Percentiles rank a stretch among this genome's conserved stretches.
phyloP scores from a whole-genome alignment of 306 rosid species.

The Astragalus glycyphyllos region DNA sequence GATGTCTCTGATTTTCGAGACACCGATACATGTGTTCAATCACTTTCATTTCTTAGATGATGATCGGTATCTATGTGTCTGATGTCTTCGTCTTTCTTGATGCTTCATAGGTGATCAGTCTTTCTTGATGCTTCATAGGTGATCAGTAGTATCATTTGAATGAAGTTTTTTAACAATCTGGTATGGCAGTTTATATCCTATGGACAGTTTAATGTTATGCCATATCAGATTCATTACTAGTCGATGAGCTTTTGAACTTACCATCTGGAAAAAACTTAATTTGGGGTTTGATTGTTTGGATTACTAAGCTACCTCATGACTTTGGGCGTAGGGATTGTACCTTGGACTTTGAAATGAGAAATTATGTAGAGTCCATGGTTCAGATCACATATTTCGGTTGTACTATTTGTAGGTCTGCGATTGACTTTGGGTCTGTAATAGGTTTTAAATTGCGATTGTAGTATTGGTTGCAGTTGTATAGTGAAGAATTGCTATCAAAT shows the following conservation, averaged over 20 bases:
- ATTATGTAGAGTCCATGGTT: slow-evolving; percentile 5
- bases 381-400: not conserved
- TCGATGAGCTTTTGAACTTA: not conserved
- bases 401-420: slow-evolving; percentile 6
- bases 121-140: no score
- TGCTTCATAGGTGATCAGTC: no score
- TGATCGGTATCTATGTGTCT: no score
- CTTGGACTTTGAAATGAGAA: not conserved
- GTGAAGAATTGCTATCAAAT: no score
- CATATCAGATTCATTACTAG: not conserved
- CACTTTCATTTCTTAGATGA: no score
- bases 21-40: no score
- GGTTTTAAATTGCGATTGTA: no score
- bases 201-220: slow-evolving; percentile 7
- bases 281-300: slow-evolving; percentile 27
- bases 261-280: slow-evolving; percentile 1
- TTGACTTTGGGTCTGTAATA: not conserved
- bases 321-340: not conserved
- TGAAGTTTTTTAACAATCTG: no score
- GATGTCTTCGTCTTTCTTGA: no score
- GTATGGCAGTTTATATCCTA: not conserved
- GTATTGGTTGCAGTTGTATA: no score
- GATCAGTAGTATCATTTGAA: no score
- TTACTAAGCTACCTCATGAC: slow-evolving; percentile 17
- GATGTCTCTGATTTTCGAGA: no score